Conservation (phyloP, 441 rosid species). For the Gossypium gossypioides region DNA sequence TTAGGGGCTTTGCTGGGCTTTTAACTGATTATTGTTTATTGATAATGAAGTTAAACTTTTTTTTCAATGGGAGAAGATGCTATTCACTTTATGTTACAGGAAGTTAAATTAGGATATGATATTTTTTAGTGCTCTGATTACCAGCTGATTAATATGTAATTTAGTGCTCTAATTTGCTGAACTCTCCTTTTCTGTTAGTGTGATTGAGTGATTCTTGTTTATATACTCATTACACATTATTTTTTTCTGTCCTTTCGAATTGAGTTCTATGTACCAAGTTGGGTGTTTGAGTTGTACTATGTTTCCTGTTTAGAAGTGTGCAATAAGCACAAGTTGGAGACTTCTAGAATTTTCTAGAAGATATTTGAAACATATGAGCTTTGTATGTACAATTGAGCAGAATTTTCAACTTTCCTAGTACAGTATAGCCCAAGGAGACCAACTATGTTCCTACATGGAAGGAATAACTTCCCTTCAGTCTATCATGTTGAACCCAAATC, state of each 20-base stretch:
- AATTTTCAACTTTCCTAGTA: background rate
- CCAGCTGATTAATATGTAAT: background rate
- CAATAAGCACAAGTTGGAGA: background rate
- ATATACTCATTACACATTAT: background rate
- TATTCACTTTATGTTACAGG: background rate
- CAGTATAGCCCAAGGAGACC: background rate
- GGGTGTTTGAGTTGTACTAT: background rate
- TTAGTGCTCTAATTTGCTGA: background rate
- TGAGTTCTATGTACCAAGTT: background rate
- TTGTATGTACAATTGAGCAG: background rate
- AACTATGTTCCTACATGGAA: background rate
- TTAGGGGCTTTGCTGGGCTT: background rate
- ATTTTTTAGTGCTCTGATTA: background rate
- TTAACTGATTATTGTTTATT: background rate
- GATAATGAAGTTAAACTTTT: background rate
- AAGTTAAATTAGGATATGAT: background rate
- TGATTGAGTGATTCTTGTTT: background rate
- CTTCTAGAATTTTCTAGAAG: background rate
- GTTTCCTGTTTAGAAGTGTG: background rate
- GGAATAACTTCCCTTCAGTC: background rate
- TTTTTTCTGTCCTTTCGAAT: background rate
- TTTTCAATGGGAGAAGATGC: background rate
- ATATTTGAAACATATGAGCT: background rate
- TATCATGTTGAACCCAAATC: background rate
- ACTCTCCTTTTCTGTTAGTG: background rate